Conservation (phyloP, 306 rosid genomes). For the Cicer judaicum region DNA sequence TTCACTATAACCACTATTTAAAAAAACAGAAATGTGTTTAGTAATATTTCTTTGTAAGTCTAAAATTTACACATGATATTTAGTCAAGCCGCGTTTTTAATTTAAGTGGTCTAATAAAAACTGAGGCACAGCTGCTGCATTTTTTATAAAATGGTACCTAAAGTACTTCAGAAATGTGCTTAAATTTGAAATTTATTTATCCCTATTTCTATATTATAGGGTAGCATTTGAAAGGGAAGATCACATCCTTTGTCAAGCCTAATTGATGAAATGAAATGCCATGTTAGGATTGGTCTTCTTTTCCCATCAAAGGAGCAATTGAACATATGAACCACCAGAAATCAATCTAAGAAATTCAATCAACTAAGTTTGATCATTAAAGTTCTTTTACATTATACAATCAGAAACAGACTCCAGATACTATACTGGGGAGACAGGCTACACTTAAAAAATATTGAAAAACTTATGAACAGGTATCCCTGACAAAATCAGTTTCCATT, state of each 20-base stretch:
- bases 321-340: neutral
- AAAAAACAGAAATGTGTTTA: neutral
- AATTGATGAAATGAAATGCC: neutral
- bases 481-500: constrained; percentile 1
- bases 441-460: neutral
- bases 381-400: neutral
- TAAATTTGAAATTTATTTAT: neutral
- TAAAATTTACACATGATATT: neutral
- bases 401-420: constrained; percentile 4
- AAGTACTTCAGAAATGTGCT: neutral
- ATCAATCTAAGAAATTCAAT: constrained; percentile 5
- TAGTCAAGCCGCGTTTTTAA: neutral
- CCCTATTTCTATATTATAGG: neutral
- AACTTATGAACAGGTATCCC: neutral
- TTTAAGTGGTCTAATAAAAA: neutral
- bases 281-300: no score
- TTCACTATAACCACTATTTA: no score
- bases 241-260: neutral
- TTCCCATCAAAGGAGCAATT: neutral
- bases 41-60: neutral
- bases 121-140: neutral
- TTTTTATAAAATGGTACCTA: constrained; percentile 5
- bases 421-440: neutral
- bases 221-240: neutral
- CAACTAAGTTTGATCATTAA: constrained; percentile 7